A percentile compares a stretch with the other conserved stretches of the same genome.
Evolutionary conservation across 129 eudicot genomes (phyloP).

Genomic region (Calendula officinalis): DNA sequence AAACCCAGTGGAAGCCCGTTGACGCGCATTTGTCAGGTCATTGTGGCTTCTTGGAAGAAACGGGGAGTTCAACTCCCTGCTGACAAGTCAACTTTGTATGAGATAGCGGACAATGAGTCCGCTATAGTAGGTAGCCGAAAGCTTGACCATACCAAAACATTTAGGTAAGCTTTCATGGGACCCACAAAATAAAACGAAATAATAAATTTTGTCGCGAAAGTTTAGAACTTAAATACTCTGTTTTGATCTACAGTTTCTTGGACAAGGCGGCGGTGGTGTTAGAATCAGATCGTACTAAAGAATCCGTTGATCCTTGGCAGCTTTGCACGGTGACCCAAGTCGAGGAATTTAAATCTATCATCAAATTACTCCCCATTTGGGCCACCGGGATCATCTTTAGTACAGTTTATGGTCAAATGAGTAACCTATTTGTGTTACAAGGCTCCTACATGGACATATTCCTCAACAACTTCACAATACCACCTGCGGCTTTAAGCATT

Average conservation of each 20-base stretch:
- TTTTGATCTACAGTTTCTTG: slow-evolving; percentile 48
- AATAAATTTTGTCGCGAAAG: not conserved
- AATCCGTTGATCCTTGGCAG: slow-evolving; percentile 47
- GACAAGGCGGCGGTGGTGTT: slow-evolving; percentile 78
- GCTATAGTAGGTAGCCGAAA: slow-evolving; percentile 59
- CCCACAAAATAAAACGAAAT: not conserved
- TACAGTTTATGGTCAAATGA: slow-evolving; percentile 69
- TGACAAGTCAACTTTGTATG: slow-evolving; percentile 45
- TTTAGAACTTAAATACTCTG: not conserved
- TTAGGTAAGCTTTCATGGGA: slow-evolving; percentile 36
- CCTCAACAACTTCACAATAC: slow-evolving; percentile 52
- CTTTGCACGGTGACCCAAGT: slow-evolving; percentile 84
- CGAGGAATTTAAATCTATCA: slow-evolving; percentile 66
- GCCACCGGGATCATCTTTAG: slow-evolving; percentile 75
- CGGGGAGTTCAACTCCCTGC: slow-evolving; percentile 33
- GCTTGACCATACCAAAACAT: slow-evolving; percentile 54
- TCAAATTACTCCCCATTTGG: slow-evolving; percentile 69
- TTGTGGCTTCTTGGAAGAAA: slow-evolving; percentile 59
- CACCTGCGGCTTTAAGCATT: slow-evolving; percentile 67
- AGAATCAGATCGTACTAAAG: slow-evolving; percentile 40
- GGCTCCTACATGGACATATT: slow-evolving; percentile 58
- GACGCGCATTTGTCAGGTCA: slow-evolving; percentile 57
- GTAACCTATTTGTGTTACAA: slow-evolving; percentile 72
- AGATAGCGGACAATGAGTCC: slow-evolving; percentile 47
- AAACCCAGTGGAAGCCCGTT: slow-evolving; percentile 71